Evolutionary conservation across 352 stramenopile genomes (phyloP).

Genomic region (Phytophthora europaea): DNA sequence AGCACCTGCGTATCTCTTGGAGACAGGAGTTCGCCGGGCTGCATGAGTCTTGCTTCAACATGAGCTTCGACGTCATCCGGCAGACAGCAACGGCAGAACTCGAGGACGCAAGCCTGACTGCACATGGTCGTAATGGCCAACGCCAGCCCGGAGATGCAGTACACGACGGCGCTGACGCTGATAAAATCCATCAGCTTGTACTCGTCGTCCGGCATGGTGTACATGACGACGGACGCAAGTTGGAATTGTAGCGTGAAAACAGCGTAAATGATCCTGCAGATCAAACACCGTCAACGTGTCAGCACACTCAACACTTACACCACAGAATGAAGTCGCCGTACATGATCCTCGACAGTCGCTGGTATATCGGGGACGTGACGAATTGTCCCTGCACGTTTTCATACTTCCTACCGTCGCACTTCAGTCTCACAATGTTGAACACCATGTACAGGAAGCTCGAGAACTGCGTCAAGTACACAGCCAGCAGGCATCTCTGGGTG

Average conservation of each 20-base stretch:
- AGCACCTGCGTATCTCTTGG: constrained; percentile 39
- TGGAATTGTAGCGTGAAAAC: constrained; percentile 73
- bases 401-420: constrained; percentile 61
- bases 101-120: constrained; percentile 53
- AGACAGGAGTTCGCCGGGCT: constrained; percentile 43
- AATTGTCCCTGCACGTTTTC: constrained; percentile 75
- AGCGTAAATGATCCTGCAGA: constrained; percentile 59
- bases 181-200: constrained; percentile 45
- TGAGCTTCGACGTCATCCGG: constrained; percentile 58
- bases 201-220: constrained; percentile 39
- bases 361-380: constrained; percentile 72
- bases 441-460: constrained; percentile 61
- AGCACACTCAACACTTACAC: background rate
- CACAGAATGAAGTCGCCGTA: constrained; percentile 15
- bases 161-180: constrained; percentile 49
- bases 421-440: constrained; percentile 49
- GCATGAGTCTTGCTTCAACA: constrained; percentile 48
- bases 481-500: constrained; percentile 50
- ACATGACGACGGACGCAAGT: constrained; percentile 52
- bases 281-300: background rate
- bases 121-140: constrained; percentile 60
- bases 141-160: constrained; percentile 46
- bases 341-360: constrained; percentile 75
- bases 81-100: constrained; percentile 49
- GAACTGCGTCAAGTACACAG: constrained; percentile 57